Base-by-base conservation (phyloP, 1,284 basidiomycete species). In the Takashimella tepidaria region DNA sequence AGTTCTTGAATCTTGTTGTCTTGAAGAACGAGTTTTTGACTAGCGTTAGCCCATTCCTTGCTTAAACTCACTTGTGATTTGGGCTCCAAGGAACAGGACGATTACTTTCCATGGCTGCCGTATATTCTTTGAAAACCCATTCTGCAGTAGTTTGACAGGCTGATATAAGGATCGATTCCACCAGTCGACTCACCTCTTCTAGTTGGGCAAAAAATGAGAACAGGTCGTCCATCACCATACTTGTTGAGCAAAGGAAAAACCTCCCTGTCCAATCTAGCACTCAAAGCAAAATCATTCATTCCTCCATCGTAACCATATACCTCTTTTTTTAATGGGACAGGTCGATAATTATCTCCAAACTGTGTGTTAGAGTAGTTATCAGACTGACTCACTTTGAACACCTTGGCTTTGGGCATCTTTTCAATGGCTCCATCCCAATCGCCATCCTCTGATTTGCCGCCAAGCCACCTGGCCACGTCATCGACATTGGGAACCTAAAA, bases 331-430 rank as follows among this genome's bases (percentile, higher is more conserved):
- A 97, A 79, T 58, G 84, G 85, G 73, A 90, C 92, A 0, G 92
- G 90, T 20, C 92, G 81, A 68, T 83, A 95, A 53, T 90, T 86
- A 63, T 96, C 91, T 1, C 89, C 91, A 63, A 97, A 97, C 90
- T 93, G 64, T 4, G 13, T 1, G 51, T 49, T 16, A 46, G 20
- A 20, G 41, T 20, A 6, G 12, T 54, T 24, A 60, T 55, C 45
- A 21, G 8, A n/a, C n/a, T 24, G 41, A 48, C 74, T 26, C 60
- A 88, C 90, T 79, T 87, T 81, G 69, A 86, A 88, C n/a, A 88
- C 80, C 42, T 76, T 77, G 2, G 89, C 89, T 47, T 82, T 79
- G 1, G 76, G 74, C 51, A 75, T 73, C 21, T 64, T 67, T 26
- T 47, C 54, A 11, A 48, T 43, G 3, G 43, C 23, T 11, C 37